phyloP scores from a whole-genome alignment of 805 yeast species.

The Brettanomyces nanus region DNA sequence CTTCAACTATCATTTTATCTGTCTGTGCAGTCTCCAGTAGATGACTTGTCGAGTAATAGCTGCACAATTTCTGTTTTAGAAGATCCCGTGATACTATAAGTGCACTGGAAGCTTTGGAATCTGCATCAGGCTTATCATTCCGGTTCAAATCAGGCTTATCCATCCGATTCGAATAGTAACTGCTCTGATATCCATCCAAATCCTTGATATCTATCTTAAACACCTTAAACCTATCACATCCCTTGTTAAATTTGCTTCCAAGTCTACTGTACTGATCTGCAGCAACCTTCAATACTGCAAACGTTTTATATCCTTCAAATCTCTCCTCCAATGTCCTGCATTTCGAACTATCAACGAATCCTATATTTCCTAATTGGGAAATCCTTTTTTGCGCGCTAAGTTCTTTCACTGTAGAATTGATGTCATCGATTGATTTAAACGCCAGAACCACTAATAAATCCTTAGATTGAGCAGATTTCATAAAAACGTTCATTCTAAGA shows the following conservation, averaged over 20 bases:
- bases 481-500: slow-evolving; percentile 4
- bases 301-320: slow-evolving; percentile 9
- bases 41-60: background rate
- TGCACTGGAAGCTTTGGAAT: slow-evolving; percentile 1
- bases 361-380: slow-evolving; percentile 10
- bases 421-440: slow-evolving; percentile 5
- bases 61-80: background rate
- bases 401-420: slow-evolving; percentile 10
- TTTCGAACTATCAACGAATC: slow-evolving; percentile 10
- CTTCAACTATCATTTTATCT: background rate
- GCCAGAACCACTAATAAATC: slow-evolving; percentile 13
- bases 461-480: background rate
- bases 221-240: background rate
- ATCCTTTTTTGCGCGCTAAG: no score
- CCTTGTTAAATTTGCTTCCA: background rate
- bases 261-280: background rate
- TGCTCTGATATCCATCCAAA: background rate
- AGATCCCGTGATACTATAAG: slow-evolving; percentile 3
- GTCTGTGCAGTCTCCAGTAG: background rate
- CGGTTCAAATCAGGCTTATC: background rate
- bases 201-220: background rate
- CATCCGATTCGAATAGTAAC: slow-evolving; percentile 1
- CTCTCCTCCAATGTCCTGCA: slow-evolving; percentile 2
- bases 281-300: slow-evolving; percentile 8
- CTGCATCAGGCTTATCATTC: background rate